Evolutionary conservation across 495 filamentous ascomycete genomes (phyloP).

Genomic region (Copromyces sp.): DNA sequence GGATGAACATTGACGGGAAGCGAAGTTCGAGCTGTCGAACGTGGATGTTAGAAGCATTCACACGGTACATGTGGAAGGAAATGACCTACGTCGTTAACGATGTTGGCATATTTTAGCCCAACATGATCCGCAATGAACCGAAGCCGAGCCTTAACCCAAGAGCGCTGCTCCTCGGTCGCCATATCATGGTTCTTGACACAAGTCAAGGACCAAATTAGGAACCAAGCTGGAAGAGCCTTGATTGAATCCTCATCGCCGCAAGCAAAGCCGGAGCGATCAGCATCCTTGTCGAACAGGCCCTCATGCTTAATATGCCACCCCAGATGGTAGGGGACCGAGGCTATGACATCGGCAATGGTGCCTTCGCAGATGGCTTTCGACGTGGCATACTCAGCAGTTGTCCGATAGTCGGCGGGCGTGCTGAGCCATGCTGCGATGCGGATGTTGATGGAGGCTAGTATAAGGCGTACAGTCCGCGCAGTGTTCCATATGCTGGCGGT

Average conservation of each 20-base stretch:
- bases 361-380: constrained; percentile 29
- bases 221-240: constrained; percentile 38
- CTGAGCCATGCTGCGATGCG: constrained; percentile 39
- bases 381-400: constrained; percentile 39
- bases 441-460: constrained; percentile 33
- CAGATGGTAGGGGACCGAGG: constrained; percentile 42
- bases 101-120: constrained; percentile 36
- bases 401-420: constrained; percentile 40
- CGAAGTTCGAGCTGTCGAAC: constrained; percentile 28
- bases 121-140: constrained; percentile 29
- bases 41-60: background rate
- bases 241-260: constrained; percentile 27
- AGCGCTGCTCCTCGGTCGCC: constrained; percentile 35
- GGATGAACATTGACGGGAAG: constrained; percentile 41
- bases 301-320: constrained; percentile 33
- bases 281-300: constrained; percentile 7
- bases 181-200: constrained; percentile 31
- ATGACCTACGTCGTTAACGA: constrained; percentile 25
- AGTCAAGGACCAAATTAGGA: constrained; percentile 26
- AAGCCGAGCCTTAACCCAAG: constrained; percentile 33
- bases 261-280: constrained; percentile 21
- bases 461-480: constrained; percentile 28
- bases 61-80: background rate
- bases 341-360: constrained; percentile 37
- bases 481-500: constrained; percentile 37